Evolutionary conservation across 2,329 filamentous ascomycete species (phyloP), one percentile per base, ranked within the genome.

Genomic region (Cladosporium sp.): DNA sequence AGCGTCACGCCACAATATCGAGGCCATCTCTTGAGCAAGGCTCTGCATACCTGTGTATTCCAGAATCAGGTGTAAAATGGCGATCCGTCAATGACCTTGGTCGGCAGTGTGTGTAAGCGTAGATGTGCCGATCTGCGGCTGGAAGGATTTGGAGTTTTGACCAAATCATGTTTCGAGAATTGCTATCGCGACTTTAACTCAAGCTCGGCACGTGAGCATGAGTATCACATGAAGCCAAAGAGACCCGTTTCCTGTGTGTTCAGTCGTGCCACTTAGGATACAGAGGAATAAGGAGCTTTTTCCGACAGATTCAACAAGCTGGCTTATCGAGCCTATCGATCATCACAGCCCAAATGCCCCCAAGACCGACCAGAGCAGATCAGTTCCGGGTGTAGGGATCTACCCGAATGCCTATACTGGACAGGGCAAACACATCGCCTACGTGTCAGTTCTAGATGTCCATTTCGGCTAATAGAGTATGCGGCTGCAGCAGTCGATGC

Each of bases 141-240:
- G 52, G 52, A 55, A 55, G 52, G 52, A 55, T 33, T 55, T 29
- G 31, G 52, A 55, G 28, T 33, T 55, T 55, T 18, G 18, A 29
- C 16, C 52, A 33, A 57, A 57, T 33, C 55, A 28, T 28, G 55
- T 57, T 40, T 40, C n/a, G 18, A 57, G 21, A 28, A 57, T 57
- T 26, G 55, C 21, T 46, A 23, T 46, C n/a, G n/a, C 40, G 40
- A 46, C 40, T 46, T 21, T 46, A 46, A 46, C 40, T 46, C 40
- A 35, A 26, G 29, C 52, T 56, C 21, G 33, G 33, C 55, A 57
- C 33, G 55, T 57, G 55, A 57, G 31, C 21, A 26, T 28, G 55
- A 57, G n/a, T 28, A 37, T 57, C 55, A 57, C 55, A 40, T 57
- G 55, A 40, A 57, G 33, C n/a, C 55, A 21, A 37, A 1, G 55